Base-by-base conservation (phyloP, 768 basidiomycete species). In the Lactarius sanguifluus region DNA sequence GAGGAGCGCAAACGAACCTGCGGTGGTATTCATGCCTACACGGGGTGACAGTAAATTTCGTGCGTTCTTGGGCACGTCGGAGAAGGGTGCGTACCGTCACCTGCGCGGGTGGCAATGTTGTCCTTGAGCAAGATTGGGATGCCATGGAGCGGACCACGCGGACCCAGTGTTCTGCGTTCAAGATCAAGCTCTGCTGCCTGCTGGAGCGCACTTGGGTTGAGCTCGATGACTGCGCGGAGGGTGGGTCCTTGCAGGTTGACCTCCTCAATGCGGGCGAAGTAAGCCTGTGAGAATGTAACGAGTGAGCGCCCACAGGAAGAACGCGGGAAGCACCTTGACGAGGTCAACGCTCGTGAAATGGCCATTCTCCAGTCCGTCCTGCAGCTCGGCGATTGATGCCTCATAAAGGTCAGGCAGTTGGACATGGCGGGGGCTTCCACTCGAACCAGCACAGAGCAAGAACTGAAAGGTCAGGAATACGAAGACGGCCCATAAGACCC, bases 251-350 rank as follows among this genome's bases (percentile, higher is more conserved):
- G 66, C 15, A 76, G 64, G 70, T 81, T 81, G 16, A 81, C 80
- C 73, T 81, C 80, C 25, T 77, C 75, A 56, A 81, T 81, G 18
- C 80, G 76, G 20, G 76, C 73, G 54, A 81, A 72, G 65, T 81
- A 81, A 1, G 80, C 78, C 79, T 80, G 52, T 18, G 18, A 9
- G 23, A 18, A 1, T 34, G 30, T 12, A 30, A 55, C 1, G 13
- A 15, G 15, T 55, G 52, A 55, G 28, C 20, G 15, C 13, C 0
- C 28, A 30, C 16, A 15, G 52, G 18, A 30, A 6, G 52, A 55
- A 15, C 0, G 52, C 15, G 38, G 38, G 36, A 12, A 1, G 52
- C 32, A 77, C 80, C 71, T 77, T 78, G 38, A 81, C 77, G 8
- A 81, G 72, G 61, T 81, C 76, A 3, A 80, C 80, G 50, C 79